phyloP scores from a whole-genome alignment of 108 stramenopile genomes.

The Pseudonitzschia pungens region DNA sequence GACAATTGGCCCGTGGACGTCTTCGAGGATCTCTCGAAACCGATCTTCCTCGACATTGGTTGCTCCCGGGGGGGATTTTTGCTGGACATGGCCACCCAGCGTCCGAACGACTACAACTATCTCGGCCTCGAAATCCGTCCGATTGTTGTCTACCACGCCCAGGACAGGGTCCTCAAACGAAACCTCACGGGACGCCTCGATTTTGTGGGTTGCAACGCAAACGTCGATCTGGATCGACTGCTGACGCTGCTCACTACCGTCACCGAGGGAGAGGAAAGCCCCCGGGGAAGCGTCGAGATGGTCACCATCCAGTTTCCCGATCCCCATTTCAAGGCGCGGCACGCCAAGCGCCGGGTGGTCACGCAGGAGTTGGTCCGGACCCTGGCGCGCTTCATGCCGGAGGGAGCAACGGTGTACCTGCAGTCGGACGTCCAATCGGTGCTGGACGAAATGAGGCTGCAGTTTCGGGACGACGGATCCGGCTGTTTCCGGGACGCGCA shows the following conservation, averaged over 20 bases:
- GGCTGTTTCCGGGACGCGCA: conserved; percentile 47
- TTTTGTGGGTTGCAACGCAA: conserved; percentile 90
- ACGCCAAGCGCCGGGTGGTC: conserved; percentile 83
- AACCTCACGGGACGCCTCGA: conserved; percentile 45
- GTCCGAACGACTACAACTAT: conserved; percentile 67
- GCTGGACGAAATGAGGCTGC: conserved; percentile 78
- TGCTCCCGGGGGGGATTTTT: conserved; percentile 87
- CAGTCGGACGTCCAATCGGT: conserved; percentile 80
- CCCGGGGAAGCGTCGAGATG: conserved; percentile 39
- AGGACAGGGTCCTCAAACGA: conserved; percentile 59
- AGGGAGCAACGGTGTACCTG: conserved; percentile 57
- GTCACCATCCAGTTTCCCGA: conserved; percentile 91
- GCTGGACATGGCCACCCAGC: conserved; percentile 59
- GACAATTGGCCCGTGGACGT: conserved; percentile 67
- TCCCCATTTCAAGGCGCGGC: conserved; percentile 83
- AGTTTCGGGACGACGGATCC: conserved; percentile 53
- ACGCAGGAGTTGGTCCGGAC: conserved; percentile 62
- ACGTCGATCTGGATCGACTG: conserved; percentile 83
- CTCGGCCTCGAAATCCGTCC: conserved; percentile 89
- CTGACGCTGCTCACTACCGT: conserved; percentile 21
- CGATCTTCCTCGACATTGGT: conserved; percentile 86
- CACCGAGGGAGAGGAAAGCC: background rate
- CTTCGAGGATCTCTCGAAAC: conserved; percentile 53
- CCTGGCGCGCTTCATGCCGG: conserved; percentile 62
- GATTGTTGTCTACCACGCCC: conserved; percentile 67